phyloP scores from a whole-genome alignment of 495 filamentous ascomycete genomes.

The Chlorociboria aeruginascens region DNA sequence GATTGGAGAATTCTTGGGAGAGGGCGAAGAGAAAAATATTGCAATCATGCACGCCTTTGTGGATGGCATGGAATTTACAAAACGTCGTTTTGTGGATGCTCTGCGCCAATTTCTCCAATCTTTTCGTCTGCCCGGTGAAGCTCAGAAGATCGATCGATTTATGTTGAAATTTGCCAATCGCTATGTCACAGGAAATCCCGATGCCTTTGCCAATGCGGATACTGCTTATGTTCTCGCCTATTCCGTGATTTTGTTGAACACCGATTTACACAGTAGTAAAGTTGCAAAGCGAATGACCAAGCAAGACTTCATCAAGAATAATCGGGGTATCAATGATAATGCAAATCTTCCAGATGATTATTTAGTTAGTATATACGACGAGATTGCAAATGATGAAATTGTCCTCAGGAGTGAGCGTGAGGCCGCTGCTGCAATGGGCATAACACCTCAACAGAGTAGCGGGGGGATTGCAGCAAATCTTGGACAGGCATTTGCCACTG shows the following conservation, averaged over 20 bases:
- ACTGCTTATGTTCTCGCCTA: slow-evolving; percentile 95
- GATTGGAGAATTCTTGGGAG: slow-evolving; percentile 90
- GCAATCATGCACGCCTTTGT: slow-evolving; percentile 98
- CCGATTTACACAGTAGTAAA: slow-evolving; percentile 85
- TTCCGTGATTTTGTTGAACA: slow-evolving; percentile 94
- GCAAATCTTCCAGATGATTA: slow-evolving; percentile 91
- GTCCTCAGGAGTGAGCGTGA: slow-evolving; percentile 87
- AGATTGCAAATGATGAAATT: slow-evolving; percentile 86
- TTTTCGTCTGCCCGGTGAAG: slow-evolving; percentile 91
- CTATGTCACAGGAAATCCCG: slow-evolving; percentile 88
- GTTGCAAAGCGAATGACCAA: slow-evolving; percentile 83
- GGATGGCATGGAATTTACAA: slow-evolving; percentile 88
- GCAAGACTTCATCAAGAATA: slow-evolving; percentile 98
- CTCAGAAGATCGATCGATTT: slow-evolving; percentile 98
- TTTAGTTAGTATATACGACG: slow-evolving; percentile 76
- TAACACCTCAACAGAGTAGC: slow-evolving; percentile 43
- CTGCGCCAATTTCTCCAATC: slow-evolving; percentile 85
- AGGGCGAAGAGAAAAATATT: slow-evolving; percentile 84
- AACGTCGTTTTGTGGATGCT: slow-evolving; percentile 86
- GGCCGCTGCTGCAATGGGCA: slow-evolving; percentile 62
- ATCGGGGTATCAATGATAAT: slow-evolving; percentile 95
- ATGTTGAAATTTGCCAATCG: slow-evolving; percentile 99
- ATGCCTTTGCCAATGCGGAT: slow-evolving; percentile 95
- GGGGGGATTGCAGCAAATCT: slow-evolving; percentile 71
- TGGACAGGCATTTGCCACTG: slow-evolving; percentile 79